A percentile compares a stretch with the other conserved stretches of the same genome.
Conservation (phyloP, 192 early-diverging fungal genomes). For the Oehlia diaphana region DNA sequence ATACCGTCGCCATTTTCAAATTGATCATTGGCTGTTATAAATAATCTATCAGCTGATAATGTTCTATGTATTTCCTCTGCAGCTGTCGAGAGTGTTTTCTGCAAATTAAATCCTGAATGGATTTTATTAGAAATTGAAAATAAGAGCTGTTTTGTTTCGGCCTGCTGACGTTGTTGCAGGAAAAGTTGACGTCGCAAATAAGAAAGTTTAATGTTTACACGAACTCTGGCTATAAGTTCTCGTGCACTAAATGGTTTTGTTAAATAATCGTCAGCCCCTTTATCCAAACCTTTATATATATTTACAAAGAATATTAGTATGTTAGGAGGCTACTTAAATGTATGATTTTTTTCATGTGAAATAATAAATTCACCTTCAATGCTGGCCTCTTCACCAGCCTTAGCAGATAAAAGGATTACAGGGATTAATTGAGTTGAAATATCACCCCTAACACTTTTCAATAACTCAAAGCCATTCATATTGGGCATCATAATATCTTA, state of each 20-base stretch:
- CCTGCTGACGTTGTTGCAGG: conserved; percentile 36
- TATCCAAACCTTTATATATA: conserved; percentile 37
- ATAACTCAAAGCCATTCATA: conserved; percentile 58
- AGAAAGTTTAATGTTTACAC: conserved; percentile 51
- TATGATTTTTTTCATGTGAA: not conserved
- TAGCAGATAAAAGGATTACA: conserved; percentile 58
- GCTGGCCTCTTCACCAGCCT: conserved; percentile 53
- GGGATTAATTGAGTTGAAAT: conserved; percentile 45
- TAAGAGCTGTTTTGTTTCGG: conserved; percentile 42
- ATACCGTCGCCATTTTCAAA: not conserved
- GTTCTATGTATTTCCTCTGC: conserved; percentile 38
- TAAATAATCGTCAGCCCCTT: conserved; percentile 62
- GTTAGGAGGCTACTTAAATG: too few relatives aligned
- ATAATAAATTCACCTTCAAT: conserved; percentile 37
- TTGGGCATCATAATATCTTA: conserved; percentile 63
- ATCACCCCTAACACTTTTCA: conserved; percentile 42
- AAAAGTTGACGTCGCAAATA: conserved; percentile 45
- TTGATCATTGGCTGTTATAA: conserved; percentile 33
- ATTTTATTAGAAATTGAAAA: conserved; percentile 40
- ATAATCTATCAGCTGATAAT: conserved; percentile 38
- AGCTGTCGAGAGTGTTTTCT: conserved; percentile 35
- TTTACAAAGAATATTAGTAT: too few relatives aligned
- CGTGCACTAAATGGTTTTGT: conserved; percentile 48
- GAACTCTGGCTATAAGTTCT: conserved; percentile 58
- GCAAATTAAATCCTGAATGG: conserved; percentile 36